Percentiles rank a stretch among this genome's conserved stretches.
These are phyloP conservation scores for Mrakia blollopis DNA, from an alignment of 768 basidiomycete species.

Conservation along the genomic window DNA sequence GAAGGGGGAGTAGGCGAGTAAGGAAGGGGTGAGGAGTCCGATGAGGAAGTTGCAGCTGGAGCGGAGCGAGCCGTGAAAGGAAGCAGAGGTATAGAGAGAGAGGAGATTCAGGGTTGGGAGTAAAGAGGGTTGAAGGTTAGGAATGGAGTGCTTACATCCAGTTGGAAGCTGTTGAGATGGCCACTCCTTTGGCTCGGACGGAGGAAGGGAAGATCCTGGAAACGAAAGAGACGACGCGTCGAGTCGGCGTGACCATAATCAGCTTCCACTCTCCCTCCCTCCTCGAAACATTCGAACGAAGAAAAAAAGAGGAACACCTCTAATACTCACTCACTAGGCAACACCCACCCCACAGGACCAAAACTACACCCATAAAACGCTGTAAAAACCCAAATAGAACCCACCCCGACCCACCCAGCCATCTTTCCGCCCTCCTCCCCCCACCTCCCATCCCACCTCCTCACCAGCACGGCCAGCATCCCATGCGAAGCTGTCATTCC, in stretches of 20 bases:
- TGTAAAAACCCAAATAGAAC: slow-evolving; percentile 47
- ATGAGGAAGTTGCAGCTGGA: slow-evolving; percentile 17
- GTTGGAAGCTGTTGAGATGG: background rate
- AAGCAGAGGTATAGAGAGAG: background rate
- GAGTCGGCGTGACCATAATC: background rate
- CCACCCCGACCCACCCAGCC: slow-evolving; percentile 67
- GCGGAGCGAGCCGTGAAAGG: background rate
- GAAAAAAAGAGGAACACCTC: slow-evolving; percentile 41
- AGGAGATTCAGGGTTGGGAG: background rate
- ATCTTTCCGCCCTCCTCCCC: slow-evolving; percentile 47
- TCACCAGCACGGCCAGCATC: slow-evolving; percentile 60
- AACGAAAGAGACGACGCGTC: background rate
- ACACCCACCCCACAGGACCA: slow-evolving; percentile 54
- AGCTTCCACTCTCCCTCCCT: background rate
- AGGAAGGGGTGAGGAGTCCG: background rate
- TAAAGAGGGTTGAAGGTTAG: background rate
- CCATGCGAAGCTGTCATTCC: slow-evolving; percentile 64
- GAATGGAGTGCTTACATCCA: background rate
- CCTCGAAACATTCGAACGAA: background rate
- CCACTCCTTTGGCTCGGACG: slow-evolving; percentile 57
- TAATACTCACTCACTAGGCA: background rate
- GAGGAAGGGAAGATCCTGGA: slow-evolving; percentile 64
- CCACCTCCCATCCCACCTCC: slow-evolving; percentile 53
- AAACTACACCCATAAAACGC: slow-evolving; percentile 70
- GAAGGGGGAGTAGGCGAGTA: background rate